phyloP scores from a whole-genome alignment of 805 yeast genomes.

The Saccharomycopsis sp. region DNA sequence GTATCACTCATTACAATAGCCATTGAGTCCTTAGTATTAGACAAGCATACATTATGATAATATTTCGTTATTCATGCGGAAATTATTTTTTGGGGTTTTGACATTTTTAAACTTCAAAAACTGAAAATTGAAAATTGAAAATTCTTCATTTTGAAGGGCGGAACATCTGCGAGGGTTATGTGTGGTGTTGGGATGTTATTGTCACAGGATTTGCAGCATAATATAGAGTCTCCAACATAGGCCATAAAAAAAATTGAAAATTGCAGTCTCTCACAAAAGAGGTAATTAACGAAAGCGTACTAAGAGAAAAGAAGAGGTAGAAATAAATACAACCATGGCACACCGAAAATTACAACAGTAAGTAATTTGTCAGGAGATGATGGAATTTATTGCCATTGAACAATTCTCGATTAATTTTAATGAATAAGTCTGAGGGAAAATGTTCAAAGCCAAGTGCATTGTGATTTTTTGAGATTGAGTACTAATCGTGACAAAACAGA shows the following conservation, averaged over 20 bases:
- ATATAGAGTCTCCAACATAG: no score
- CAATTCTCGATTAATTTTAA: background rate
- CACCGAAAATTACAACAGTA: conserved; percentile 22
- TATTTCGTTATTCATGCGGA: no score
- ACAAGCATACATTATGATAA: no score
- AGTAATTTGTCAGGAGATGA: background rate
- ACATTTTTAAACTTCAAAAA: no score
- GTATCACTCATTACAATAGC: no score
- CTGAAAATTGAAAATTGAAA: no score
- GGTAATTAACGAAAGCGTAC: no score
- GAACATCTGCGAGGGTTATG: background rate
- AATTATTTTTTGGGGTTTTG: no score
- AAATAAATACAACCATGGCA: conserved; percentile 12
- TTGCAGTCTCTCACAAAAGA: no score
- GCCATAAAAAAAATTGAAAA: conserved; percentile 2
- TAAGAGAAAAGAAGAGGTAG: background rate
- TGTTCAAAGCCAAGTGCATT: background rate
- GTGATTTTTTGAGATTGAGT: no score
- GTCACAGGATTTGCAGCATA: background rate
- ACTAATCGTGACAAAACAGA: conserved; percentile 22
- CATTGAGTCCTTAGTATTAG: no score
- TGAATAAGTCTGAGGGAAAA: background rate
- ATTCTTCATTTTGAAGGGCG: no score
- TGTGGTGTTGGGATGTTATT: background rate
- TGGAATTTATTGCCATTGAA: background rate